Conservation (phyloP, 208 protist genomes). For the Wallacemonas sp. region DNA sequence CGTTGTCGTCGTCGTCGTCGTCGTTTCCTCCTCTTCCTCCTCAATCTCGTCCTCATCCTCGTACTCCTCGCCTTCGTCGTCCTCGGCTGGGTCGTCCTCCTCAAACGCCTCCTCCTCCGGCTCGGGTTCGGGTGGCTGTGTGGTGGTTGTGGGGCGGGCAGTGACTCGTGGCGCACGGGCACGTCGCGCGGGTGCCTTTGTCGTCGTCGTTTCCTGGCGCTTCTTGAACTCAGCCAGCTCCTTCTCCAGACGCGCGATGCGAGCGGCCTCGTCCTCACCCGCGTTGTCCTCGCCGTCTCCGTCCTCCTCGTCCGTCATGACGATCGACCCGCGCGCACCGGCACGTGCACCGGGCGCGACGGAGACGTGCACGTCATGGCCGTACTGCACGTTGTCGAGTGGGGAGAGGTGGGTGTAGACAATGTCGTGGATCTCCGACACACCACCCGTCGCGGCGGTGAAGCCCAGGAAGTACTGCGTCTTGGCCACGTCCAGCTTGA, state of each 20-base stretch:
- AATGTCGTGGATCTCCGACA: conserved; percentile 74
- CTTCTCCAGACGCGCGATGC: conserved; percentile 40
- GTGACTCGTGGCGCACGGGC: conserved; percentile 1
- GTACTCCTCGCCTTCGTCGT: conserved; percentile 22
- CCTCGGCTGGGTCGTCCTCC: conserved; percentile 27
- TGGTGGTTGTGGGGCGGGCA: not conserved
- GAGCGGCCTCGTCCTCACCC: conserved; percentile 4
- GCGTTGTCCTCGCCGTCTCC: not conserved
- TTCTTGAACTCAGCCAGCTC: conserved; percentile 40
- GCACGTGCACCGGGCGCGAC: not conserved
- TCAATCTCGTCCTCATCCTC: conserved; percentile 23
- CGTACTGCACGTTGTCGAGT: conserved; percentile 45
- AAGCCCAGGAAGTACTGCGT: conserved; percentile 63
- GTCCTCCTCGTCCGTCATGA: conserved; percentile 3
- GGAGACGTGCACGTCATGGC: conserved; percentile 57
- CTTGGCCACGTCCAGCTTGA: conserved; percentile 32
- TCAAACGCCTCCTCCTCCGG: conserved; percentile 22
- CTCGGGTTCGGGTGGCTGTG: not conserved
- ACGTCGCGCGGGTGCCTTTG: not conserved
- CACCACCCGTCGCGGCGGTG: conserved; percentile 61
- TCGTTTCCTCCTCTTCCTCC: conserved; percentile 16
- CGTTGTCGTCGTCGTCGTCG: conserved; percentile 17
- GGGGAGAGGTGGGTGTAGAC: conserved; percentile 69
- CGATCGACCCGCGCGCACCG: conserved; percentile 2
- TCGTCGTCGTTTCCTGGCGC: conserved; percentile 8